Evolutionary conservation across 768 basidiomycete genomes (phyloP).

Genomic region (Naganishia vishniacii): DNA sequence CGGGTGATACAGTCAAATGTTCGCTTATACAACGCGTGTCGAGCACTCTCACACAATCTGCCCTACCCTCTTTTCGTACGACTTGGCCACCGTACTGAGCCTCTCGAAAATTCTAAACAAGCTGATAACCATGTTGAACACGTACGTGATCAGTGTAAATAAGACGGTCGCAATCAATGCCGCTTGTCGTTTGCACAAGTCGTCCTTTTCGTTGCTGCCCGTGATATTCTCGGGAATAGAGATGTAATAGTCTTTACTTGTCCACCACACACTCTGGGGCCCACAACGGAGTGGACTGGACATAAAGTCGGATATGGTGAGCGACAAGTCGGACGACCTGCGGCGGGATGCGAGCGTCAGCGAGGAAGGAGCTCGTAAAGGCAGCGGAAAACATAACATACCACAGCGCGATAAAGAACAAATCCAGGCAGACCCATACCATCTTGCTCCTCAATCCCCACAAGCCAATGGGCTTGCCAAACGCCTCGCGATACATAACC

Average conservation of each 20-base stretch:
- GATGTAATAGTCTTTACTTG: constrained; percentile 29
- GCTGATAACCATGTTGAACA: constrained; percentile 44
- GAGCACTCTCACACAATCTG: background rate
- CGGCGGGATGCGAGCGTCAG: background rate
- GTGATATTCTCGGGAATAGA: constrained; percentile 34
- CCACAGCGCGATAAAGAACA: constrained; percentile 47
- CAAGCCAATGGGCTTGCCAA: constrained; percentile 47
- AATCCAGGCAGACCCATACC: constrained; percentile 47
- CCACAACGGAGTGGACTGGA: constrained; percentile 45
- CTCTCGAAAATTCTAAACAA: constrained; percentile 46
- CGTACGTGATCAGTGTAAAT: constrained; percentile 37
- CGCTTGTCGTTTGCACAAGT: constrained; percentile 39
- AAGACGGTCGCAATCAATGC: constrained; percentile 38
- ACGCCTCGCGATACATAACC: constrained; percentile 47
- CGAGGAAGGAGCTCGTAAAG: background rate
- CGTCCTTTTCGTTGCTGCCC: constrained; percentile 24
- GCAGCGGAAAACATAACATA: constrained; percentile 26
- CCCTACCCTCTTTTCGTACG: constrained; percentile 23
- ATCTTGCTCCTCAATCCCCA: constrained; percentile 48
- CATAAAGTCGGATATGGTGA: constrained; percentile 45
- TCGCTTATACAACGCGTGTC: too few relatives aligned
- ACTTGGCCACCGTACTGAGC: constrained; percentile 23
- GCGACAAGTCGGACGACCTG: constrained; percentile 34
- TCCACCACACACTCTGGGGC: constrained; percentile 39
- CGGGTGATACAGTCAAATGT: background rate